Percentiles rank a stretch among this genome's conserved stretches.
phyloP scores from a whole-genome alignment of 345 rosid genomes.

The Gynandropsis gynandra region DNA sequence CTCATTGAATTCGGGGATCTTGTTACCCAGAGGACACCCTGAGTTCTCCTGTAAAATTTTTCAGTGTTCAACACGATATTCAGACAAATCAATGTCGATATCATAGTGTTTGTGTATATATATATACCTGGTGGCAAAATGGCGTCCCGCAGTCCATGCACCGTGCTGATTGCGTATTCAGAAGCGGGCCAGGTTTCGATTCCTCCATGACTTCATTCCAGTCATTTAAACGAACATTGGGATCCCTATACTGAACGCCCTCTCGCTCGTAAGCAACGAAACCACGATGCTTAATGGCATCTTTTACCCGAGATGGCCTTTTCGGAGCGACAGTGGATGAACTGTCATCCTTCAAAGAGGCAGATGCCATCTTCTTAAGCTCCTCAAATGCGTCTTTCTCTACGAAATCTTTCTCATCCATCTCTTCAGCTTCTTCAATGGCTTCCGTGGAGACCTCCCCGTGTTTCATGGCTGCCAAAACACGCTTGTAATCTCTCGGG shows the following conservation, averaged over 20 bases:
- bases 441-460: slow-evolving; percentile 41
- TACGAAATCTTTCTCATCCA: slow-evolving; percentile 44
- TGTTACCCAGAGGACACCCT: slow-evolving; percentile 98
- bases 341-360: slow-evolving; percentile 37
- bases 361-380: slow-evolving; percentile 78
- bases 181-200: slow-evolving; percentile 70
- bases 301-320: slow-evolving; percentile 57
- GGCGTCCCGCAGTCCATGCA: slow-evolving; percentile 99
- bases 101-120: too few relatives aligned
- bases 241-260: slow-evolving; percentile 85
- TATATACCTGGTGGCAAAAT: slow-evolving; percentile 88
- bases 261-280: slow-evolving; percentile 90
- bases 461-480: slow-evolving; percentile 68
- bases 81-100: neutral
- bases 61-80: too few relatives aligned
- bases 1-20: slow-evolving; percentile 98
- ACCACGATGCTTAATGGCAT: slow-evolving; percentile 79
- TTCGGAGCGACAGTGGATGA: slow-evolving; percentile 30
- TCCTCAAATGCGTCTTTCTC: slow-evolving; percentile 82
- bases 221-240: slow-evolving; percentile 72
- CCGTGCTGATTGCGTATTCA: slow-evolving; percentile 93
- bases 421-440: slow-evolving; percentile 45
- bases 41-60: slow-evolving; percentile 65
- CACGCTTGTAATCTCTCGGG: slow-evolving; percentile 94
- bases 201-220: slow-evolving; percentile 94